These are phyloP conservation scores for Pichia eremophila DNA, from an alignment of 805 yeast genomes.

Conservation along the genomic window DNA sequence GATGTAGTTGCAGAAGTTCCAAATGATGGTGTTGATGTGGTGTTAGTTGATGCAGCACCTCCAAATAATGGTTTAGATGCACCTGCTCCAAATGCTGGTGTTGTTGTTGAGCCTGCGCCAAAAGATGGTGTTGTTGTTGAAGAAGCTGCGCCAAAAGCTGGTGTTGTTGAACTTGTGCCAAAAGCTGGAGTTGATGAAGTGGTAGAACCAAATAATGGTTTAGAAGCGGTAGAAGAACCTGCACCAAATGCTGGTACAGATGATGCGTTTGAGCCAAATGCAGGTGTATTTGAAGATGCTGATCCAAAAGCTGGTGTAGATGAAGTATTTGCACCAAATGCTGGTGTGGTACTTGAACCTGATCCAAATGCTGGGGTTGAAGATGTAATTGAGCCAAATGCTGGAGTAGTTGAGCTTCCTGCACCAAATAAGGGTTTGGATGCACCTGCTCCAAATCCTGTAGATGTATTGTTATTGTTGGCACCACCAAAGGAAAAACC, in stretches of 20 bases:
- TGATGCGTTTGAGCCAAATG: conserved; percentile 1
- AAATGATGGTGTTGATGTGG: background rate
- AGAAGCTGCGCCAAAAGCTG: background rate
- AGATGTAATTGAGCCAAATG: conserved; percentile 12
- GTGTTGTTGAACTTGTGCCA: conserved; percentile 12
- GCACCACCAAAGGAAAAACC: conserved; percentile 1
- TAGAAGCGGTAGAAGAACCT: background rate
- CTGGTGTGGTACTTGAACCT: background rate
- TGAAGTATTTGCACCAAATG: background rate
- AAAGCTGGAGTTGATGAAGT: background rate
- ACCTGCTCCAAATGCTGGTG: background rate
- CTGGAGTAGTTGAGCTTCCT: conserved; percentile 2
- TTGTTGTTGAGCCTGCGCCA: conserved; percentile 1
- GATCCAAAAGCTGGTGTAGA: background rate
- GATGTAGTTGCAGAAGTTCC: background rate
- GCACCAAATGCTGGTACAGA: background rate
- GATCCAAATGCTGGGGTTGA: background rate
- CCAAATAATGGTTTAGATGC: background rate
- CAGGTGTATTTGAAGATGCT: background rate
- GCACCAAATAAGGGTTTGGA: background rate
- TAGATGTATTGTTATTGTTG: background rate
- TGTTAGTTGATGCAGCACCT: background rate
- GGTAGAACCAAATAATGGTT: background rate
- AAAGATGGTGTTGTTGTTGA: background rate
- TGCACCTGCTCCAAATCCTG: background rate